These are phyloP conservation scores for Metschnikowia peoriensis DNA, from an alignment of 805 yeast genomes.

Conservation along the genomic window DNA sequence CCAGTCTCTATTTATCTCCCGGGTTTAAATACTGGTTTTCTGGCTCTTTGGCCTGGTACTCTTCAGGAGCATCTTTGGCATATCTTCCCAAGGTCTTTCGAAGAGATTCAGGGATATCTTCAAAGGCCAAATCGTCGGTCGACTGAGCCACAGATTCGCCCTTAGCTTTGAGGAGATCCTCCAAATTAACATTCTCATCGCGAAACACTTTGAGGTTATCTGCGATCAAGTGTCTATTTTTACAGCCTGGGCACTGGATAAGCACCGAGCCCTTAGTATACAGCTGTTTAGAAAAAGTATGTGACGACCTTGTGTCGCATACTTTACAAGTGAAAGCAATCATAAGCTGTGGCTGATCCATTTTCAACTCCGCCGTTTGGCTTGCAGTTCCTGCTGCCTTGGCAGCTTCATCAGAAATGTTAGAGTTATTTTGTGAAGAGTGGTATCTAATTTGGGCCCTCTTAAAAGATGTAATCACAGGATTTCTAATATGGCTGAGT, in stretches of 20 bases:
- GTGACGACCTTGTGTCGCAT: conserved; percentile 81
- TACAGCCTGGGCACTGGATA: conserved; percentile 90
- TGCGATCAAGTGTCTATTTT: conserved; percentile 84
- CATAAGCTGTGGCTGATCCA: conserved; percentile 77
- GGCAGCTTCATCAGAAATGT: not conserved
- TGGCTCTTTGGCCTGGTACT: conserved; percentile 21
- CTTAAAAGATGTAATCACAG: not conserved
- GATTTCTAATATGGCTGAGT: not conserved
- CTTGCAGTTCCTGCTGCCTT: not conserved
- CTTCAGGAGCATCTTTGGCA: conserved; percentile 66
- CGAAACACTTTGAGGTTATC: conserved; percentile 70
- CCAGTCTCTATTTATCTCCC: not conserved
- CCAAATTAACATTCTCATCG: conserved; percentile 74
- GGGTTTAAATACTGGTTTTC: conserved; percentile 2
- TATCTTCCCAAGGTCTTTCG: conserved; percentile 55
- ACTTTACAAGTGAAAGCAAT: conserved; percentile 90
- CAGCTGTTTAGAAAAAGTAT: conserved; percentile 89
- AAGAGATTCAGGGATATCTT: conserved; percentile 61
- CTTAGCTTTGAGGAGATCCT: conserved; percentile 70
- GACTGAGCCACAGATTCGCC: conserved; percentile 72
- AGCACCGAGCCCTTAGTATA: conserved; percentile 83
- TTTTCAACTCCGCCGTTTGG: conserved; percentile 36
- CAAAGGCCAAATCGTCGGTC: conserved; percentile 67
- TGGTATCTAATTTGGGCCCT: conserved; percentile 2
- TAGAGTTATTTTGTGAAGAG: not conserved